These are phyloP conservation scores for Scedosporium dehoogii DNA, from an alignment of 2,329 filamentous ascomycete genomes.

Conservation along the genomic window DNA sequence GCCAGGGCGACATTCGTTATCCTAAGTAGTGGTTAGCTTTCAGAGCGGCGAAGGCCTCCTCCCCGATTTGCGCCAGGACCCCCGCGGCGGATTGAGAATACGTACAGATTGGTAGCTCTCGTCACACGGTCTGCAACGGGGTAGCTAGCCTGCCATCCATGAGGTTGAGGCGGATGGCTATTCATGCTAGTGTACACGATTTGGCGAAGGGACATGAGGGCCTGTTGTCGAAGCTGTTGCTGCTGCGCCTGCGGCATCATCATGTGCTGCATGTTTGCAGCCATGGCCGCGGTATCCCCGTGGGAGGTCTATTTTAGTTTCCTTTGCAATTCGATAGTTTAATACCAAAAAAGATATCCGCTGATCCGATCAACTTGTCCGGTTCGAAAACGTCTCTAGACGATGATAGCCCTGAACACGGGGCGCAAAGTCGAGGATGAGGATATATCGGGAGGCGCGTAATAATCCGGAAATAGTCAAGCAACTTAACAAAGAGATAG, in stretches of 20 bases:
- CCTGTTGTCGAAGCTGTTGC: slow-evolving; percentile 12
- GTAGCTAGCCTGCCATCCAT: slow-evolving; percentile 30
- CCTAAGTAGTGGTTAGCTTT: slow-evolving; percentile 19
- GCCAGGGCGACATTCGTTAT: slow-evolving; percentile 41
- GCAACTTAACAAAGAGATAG: no score
- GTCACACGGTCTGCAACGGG: slow-evolving; percentile 29
- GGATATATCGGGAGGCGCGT: no score
- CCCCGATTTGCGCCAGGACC: no score
- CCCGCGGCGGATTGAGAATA: background rate
- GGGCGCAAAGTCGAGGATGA: no score
- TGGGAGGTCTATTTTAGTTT: background rate
- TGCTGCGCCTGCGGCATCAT: slow-evolving; percentile 33
- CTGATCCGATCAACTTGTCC: background rate
- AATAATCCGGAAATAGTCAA: no score
- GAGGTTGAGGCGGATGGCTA: slow-evolving; percentile 20
- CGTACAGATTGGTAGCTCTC: slow-evolving; percentile 33
- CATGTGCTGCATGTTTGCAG: slow-evolving; percentile 51
- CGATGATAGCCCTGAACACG: no score
- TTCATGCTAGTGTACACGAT: slow-evolving; percentile 30
- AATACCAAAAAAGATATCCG: background rate
- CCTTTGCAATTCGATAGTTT: background rate
- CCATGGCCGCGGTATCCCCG: slow-evolving; percentile 33
- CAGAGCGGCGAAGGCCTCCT: background rate
- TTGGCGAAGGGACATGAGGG: slow-evolving; percentile 23
- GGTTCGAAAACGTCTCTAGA: background rate